Base-by-base conservation (phyloP, 1,284 basidiomycete species). In the Gymnopus androsaceus region DNA sequence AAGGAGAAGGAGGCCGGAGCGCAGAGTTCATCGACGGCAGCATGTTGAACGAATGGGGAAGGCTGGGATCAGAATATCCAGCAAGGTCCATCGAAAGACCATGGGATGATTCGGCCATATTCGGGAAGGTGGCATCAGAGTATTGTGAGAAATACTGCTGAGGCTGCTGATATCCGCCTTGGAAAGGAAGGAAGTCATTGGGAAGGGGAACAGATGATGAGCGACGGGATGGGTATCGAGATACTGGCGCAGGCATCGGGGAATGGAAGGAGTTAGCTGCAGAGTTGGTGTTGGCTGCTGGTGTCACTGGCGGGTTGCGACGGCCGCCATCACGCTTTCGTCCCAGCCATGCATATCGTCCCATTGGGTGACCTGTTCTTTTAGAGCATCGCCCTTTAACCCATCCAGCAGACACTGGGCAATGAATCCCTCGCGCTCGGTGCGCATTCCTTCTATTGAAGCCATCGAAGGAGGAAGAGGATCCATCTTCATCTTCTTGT, bases 151-250 rank as follows among this genome's bases (percentile, higher is more conserved):
- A 31, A 34, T 42, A 53, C 31, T 44, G 51, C 23, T 45, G 54
- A 30, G 47, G 27, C 19, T 25, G 31, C 7, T 34, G 40, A 34
- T 36, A 50, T 11, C 40, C 31, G 30, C 14, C 23, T 31, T 50
- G 47, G 40, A 55, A 44, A 28, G 38, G 33, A 28, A 54, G 28
- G 40, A 37, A 72, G 27, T 73, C 68, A 54, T 78, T 76, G 0
- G 83, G 83, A 1, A 87, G 78, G 0, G 86, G 86, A 0, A 86
- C 86, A 1, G 84, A 86, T 0, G 85, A 87, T 1, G 85, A 76
- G 0, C 84, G 78, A 55, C 84, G 82, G n/a, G 38, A 14, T 25
- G 36, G 75, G 76, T 5, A 69, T 68, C 58, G 72, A 70, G 50
- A 68, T 56, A 11, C 53, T 3, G 48, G 36, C 6, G 30, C 48